Evolutionary conservation across 2,329 filamentous ascomycete genomes (phyloP).

Genomic region (Triangularia verruculosa): DNA sequence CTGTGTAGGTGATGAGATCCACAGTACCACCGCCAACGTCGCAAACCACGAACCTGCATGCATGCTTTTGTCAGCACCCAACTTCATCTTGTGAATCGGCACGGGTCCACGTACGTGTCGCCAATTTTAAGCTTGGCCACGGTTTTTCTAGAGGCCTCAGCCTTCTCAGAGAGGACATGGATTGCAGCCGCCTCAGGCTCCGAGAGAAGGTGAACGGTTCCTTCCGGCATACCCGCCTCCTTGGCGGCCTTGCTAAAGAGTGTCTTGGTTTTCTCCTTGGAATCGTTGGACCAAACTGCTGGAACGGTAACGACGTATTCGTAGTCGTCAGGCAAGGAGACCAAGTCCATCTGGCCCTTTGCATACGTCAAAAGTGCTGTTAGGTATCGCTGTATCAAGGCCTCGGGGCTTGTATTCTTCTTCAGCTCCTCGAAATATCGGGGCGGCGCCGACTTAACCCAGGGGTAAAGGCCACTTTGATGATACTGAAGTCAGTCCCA

Average conservation of each 20-base stretch:
- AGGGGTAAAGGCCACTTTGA: not conserved
- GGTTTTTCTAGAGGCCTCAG: constrained; percentile 25
- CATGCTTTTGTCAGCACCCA: not conserved
- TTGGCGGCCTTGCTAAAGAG: constrained; percentile 35
- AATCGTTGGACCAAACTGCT: constrained; percentile 56
- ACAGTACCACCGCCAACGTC: constrained; percentile 55
- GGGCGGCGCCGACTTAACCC: not conserved
- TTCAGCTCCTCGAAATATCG: too few relatives aligned
- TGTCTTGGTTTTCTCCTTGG: constrained; percentile 48
- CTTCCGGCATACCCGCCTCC: constrained; percentile 5
- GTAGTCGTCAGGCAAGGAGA: constrained; percentile 26
- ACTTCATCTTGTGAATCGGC: not conserved
- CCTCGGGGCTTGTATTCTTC: not conserved
- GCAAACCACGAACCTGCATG: constrained; percentile 45
- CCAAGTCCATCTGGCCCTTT: not conserved
- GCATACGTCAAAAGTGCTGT: not conserved
- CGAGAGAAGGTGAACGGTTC: constrained; percentile 45
- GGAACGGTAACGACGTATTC: constrained; percentile 57
- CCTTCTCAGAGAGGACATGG: constrained; percentile 42
- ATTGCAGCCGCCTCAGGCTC: constrained; percentile 54
- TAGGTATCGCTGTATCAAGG: not conserved
- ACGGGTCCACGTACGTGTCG: constrained; percentile 32
- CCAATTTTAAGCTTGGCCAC: constrained; percentile 42
- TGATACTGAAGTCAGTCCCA: not conserved
- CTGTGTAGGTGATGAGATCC: constrained; percentile 52